phyloP scores from a whole-genome alignment of 2,329 filamentous ascomycete species.

The Monosporascus ibericus region DNA sequence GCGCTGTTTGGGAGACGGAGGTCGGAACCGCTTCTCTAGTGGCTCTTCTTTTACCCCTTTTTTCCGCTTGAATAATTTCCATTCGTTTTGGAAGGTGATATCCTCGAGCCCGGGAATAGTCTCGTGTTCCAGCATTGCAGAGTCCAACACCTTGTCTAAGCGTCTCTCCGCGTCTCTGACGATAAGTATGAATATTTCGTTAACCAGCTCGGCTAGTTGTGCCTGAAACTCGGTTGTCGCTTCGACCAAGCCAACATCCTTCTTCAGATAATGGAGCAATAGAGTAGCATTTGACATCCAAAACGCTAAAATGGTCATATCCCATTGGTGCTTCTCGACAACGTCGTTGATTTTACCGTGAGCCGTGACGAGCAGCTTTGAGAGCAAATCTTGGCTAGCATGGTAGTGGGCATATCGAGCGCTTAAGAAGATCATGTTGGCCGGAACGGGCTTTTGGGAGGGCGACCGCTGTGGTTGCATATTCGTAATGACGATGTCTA shows the following conservation, averaged over 20 bases:
- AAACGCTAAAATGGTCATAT: slow-evolving; percentile 98
- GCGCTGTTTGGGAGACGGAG: slow-evolving; percentile 86
- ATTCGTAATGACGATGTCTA: slow-evolving; percentile 93
- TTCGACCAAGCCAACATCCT: slow-evolving; percentile 75
- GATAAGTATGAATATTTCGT: slow-evolving; percentile 97
- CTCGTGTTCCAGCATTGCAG: slow-evolving; percentile 94
- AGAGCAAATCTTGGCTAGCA: slow-evolving; percentile 76
- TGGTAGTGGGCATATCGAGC: slow-evolving; percentile 97
- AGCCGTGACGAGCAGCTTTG: slow-evolving; percentile 72
- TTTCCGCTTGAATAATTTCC: slow-evolving; percentile 94
- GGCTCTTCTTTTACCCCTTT: slow-evolving; percentile 86
- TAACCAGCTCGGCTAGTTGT: slow-evolving; percentile 88
- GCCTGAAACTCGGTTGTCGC: slow-evolving; percentile 85
- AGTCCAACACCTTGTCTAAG: slow-evolving; percentile 91
- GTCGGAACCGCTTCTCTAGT: slow-evolving; percentile 81
- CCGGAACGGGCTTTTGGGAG: slow-evolving; percentile 95
- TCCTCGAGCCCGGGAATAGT: slow-evolving; percentile 97
- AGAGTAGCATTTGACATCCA: slow-evolving; percentile 98
- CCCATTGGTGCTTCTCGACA: slow-evolving; percentile 94
- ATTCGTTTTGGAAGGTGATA: slow-evolving; percentile 95
- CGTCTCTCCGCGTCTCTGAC: slow-evolving; percentile 92
- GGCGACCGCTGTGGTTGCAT: slow-evolving; percentile 96
- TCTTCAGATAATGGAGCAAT: slow-evolving; percentile 93
- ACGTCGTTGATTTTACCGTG: slow-evolving; percentile 97
- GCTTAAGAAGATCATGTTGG: slow-evolving; percentile 93